Evolutionary conservation across 495 filamentous ascomycete species (phyloP).

Genomic region (Penicillium tannophilum): DNA sequence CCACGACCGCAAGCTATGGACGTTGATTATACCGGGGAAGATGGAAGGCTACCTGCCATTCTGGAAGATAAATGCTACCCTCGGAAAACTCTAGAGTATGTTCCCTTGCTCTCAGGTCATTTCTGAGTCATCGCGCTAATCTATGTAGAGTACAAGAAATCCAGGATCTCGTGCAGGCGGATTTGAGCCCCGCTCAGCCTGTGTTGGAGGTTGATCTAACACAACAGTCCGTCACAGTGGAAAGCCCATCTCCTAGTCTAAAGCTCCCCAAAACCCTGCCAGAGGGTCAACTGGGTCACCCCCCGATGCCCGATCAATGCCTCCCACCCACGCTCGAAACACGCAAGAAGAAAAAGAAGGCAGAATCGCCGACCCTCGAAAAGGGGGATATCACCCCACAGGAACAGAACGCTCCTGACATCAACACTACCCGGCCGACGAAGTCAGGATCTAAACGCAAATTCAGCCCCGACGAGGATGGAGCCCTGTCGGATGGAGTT

Average conservation of each 20-base stretch:
- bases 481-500: slow-evolving; percentile 18
- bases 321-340: slow-evolving; percentile 42
- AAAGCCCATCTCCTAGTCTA: slow-evolving; percentile 49
- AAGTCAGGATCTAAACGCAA: slow-evolving; percentile 64
- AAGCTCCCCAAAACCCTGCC: slow-evolving; percentile 6
- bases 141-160: slow-evolving; percentile 43
- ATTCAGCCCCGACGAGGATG: slow-evolving; percentile 57
- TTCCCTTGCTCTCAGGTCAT: background rate
- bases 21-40: slow-evolving; percentile 34
- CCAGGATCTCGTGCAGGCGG: slow-evolving; percentile 47
- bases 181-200: slow-evolving; percentile 57
- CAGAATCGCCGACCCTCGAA: slow-evolving; percentile 4
- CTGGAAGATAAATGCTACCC: slow-evolving; percentile 79
- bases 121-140: slow-evolving; percentile 22
- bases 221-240: slow-evolving; percentile 33
- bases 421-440: slow-evolving; percentile 14
- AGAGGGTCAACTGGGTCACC: slow-evolving; percentile 9
- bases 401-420: background rate
- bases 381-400: background rate
- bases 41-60: slow-evolving; percentile 78
- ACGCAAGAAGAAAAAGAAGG: slow-evolving; percentile 46
- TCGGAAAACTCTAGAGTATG: slow-evolving; percentile 73
- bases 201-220: slow-evolving; percentile 33
- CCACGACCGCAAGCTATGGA: slow-evolving; percentile 17
- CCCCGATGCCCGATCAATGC: slow-evolving; percentile 15